Evolutionary conservation across 345 rosid genomes (phyloP).

Genomic region (Populus alba): DNA sequence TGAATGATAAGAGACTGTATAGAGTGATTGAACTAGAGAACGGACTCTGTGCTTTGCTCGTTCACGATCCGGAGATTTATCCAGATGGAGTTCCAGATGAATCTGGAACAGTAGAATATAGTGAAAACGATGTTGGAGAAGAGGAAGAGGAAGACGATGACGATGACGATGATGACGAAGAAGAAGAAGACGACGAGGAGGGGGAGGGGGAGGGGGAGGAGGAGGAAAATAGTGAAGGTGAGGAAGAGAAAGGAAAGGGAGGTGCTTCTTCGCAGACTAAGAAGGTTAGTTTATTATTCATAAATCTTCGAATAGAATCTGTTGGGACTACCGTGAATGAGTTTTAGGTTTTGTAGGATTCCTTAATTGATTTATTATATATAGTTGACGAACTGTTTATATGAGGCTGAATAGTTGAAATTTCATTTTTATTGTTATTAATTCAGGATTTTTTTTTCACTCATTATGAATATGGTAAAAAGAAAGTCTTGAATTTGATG

Average conservation of each 20-base stretch:
- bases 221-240: conserved; percentile 10
- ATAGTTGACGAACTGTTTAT: neutral
- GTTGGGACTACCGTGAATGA: neutral
- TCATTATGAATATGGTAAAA: neutral
- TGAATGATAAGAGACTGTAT: conserved; percentile 73
- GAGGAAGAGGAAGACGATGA: conserved; percentile 31
- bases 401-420: neutral
- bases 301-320: neutral
- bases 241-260: conserved; percentile 28
- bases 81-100: conserved; percentile 25
- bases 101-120: conserved; percentile 23
- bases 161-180: conserved; percentile 20
- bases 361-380: neutral
- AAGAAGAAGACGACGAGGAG: conserved; percentile 16
- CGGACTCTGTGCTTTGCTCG: conserved; percentile 76
- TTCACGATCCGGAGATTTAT: conserved; percentile 94
- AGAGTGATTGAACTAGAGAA: conserved; percentile 64
- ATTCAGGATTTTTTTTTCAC: neutral
- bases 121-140: conserved; percentile 23
- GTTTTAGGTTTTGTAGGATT: neutral
- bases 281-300: conserved; percentile 43
- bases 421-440: neutral
- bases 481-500: neutral
- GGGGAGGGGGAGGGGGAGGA: conserved; percentile 34
- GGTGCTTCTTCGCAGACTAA: conserved; percentile 57